A percentile compares a stretch with the other conserved stretches of the same genome.
Evolutionary conservation across 305 asterid genomes (phyloP).

Genomic region (Fraxinus sp.): DNA sequence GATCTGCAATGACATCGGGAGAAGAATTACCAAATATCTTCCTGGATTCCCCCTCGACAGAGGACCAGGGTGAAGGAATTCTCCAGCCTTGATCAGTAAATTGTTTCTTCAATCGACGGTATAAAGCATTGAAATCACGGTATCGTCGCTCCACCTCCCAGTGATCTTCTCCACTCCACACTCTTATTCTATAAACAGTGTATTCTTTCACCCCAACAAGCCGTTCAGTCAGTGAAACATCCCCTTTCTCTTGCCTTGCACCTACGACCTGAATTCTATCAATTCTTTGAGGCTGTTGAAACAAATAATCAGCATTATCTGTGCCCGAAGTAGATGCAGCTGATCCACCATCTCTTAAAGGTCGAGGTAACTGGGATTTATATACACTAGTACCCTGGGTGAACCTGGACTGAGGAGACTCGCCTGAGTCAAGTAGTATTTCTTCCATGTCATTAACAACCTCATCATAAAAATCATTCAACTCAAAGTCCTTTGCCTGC

Average conservation of each 20-base stretch:
- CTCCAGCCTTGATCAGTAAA: conserved; percentile 65
- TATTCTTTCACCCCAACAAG: conserved; percentile 80
- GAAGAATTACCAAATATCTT: conserved; percentile 85
- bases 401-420: conserved; percentile 49
- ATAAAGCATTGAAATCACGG: conserved; percentile 79
- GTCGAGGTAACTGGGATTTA: conserved; percentile 47
- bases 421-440: conserved; percentile 72
- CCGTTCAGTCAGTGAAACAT: conserved; percentile 80
- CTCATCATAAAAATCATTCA: conserved; percentile 64
- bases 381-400: conserved; percentile 38
- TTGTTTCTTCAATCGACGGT: conserved; percentile 57
- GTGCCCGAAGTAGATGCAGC: conserved; percentile 89
- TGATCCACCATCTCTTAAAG: conserved; percentile 86
- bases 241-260: conserved; percentile 74
- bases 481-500: conserved; percentile 57
- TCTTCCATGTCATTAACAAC: conserved; percentile 93
- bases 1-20: conserved; percentile 65
- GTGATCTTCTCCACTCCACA: conserved; percentile 55
- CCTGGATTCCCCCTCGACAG: conserved; percentile 74
- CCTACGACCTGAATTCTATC: conserved; percentile 77
- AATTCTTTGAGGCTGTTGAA: conserved; percentile 54
- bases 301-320: conserved; percentile 43
- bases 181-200: conserved; percentile 72
- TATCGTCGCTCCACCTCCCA: conserved; percentile 90
- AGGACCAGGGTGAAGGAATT: conserved; percentile 82